These are phyloP conservation scores for Hibiscus mutabilis DNA, from an alignment of 345 rosid species.

Conservation along the genomic window DNA sequence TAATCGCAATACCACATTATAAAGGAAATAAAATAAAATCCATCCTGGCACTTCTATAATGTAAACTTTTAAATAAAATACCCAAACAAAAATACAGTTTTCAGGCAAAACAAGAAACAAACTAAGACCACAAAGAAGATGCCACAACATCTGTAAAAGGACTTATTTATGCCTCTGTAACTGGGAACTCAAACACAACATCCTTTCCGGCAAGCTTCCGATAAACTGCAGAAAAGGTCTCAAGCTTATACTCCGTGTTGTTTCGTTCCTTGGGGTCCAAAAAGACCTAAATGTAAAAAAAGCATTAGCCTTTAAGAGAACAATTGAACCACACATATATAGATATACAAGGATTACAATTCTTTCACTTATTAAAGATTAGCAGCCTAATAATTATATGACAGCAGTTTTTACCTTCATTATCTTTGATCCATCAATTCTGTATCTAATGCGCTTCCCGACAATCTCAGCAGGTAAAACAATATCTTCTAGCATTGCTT, in stretches of 20 bases:
- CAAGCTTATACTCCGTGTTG: constrained; percentile 75
- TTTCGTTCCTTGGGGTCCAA: constrained; percentile 80
- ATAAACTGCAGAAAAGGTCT: constrained; percentile 70
- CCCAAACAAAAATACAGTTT: neutral
- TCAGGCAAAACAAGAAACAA: neutral
- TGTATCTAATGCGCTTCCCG: constrained; percentile 72
- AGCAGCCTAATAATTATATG: neutral
- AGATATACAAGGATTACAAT: neutral
- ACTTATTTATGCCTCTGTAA: constrained; percentile 43
- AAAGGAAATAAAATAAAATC: neutral
- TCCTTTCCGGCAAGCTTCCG: constrained; percentile 83
- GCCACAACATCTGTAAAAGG: neutral
- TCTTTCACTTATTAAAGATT: neutral
- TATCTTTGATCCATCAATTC: constrained; percentile 76
- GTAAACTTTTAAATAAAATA: neutral
- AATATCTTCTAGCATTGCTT: constrained; percentile 80
- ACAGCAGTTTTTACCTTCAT: constrained; percentile 46
- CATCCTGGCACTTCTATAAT: neutral
- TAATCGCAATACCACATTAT: too few species aligned
- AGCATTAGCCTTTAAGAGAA: too few species aligned
- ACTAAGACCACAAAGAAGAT: neutral
- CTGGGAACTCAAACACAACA: constrained; percentile 65
- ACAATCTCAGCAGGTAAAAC: constrained; percentile 91
- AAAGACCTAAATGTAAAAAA: constrained; percentile 36
- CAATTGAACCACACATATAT: neutral